These are phyloP conservation scores for Coniophora puteana DNA, from an alignment of 1,284 basidiomycete genomes.

Conservation along the genomic window DNA sequence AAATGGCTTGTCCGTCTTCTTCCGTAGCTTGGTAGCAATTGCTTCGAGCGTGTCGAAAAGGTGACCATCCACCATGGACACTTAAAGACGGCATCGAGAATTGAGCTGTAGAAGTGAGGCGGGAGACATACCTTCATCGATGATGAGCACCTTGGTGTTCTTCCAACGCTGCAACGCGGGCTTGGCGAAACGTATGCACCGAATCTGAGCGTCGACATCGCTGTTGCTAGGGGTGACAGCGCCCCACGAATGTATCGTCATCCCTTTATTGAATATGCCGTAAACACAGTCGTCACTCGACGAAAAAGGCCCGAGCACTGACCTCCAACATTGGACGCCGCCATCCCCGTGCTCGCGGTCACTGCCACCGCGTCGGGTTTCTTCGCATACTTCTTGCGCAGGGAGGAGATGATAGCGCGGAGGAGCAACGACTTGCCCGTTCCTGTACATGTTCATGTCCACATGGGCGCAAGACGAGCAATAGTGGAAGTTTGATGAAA, in stretches of 20 bases:
- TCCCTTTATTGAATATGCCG: constrained; percentile 21
- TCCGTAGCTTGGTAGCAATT: constrained; percentile 44
- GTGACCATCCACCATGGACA: constrained; percentile 83
- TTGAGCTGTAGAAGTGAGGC: neutral
- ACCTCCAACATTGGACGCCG: constrained; percentile 81
- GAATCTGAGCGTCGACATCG: constrained; percentile 55
- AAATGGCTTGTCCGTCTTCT: constrained; percentile 63
- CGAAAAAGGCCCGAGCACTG: constrained; percentile 9
- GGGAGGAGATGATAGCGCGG: constrained; percentile 64
- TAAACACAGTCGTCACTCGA: neutral
- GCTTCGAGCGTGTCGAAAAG: constrained; percentile 66
- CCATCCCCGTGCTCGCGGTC: constrained; percentile 71
- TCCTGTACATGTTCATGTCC: constrained; percentile 36
- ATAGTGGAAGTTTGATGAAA: neutral
- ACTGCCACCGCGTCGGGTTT: constrained; percentile 63
- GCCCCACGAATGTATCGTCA: constrained; percentile 81
- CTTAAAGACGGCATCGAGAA: constrained; percentile 30
- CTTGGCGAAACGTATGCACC: constrained; percentile 46
- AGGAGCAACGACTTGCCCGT: constrained; percentile 81
- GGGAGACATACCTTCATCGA: constrained; percentile 71
- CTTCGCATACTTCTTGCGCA: constrained; percentile 64
- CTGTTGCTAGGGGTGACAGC: constrained; percentile 67
- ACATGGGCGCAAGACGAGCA: too few species aligned
- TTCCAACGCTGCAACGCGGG: constrained; percentile 60
- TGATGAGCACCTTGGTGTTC: constrained; percentile 68